phyloP scores from a whole-genome alignment of 345 rosid genomes.

The Lepidium didymum region DNA sequence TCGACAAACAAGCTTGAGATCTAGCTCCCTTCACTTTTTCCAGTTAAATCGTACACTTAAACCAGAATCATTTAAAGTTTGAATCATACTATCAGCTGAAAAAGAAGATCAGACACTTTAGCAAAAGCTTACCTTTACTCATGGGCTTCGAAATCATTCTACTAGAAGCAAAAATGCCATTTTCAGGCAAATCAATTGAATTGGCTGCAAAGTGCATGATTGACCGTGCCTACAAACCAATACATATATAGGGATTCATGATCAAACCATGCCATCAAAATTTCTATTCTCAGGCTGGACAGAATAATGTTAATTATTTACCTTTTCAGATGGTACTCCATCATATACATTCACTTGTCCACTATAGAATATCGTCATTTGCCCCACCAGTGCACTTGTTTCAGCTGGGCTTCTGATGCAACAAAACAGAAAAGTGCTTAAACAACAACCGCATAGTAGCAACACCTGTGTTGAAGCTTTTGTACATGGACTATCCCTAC shows the following conservation, averaged over 20 bases:
- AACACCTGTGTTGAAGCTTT: neutral
- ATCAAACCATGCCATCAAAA: slow-evolving; percentile 32
- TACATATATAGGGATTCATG: slow-evolving; percentile 22
- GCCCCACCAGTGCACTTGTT: slow-evolving; percentile 38
- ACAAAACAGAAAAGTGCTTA: slow-evolving; percentile 14
- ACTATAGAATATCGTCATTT: slow-evolving; percentile 89
- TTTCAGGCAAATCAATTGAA: slow-evolving; percentile 49
- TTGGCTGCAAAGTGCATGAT: slow-evolving; percentile 80
- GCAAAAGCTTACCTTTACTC: slow-evolving; percentile 49
- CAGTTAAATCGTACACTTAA: neutral
- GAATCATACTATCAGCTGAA: neutral
- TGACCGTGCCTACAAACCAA: slow-evolving; percentile 70
- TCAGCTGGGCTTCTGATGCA: slow-evolving; percentile 48
- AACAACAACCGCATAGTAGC: neutral
- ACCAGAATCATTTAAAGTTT: slow-evolving; percentile 2
- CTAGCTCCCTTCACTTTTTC: slow-evolving; percentile 4
- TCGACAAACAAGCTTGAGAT: neutral
- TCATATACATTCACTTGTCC: slow-evolving; percentile 92
- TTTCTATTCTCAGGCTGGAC: slow-evolving; percentile 33
- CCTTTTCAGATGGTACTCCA: slow-evolving; percentile 80
- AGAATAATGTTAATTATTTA: slow-evolving; percentile 37
- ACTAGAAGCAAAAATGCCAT: slow-evolving; percentile 35
- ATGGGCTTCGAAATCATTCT: slow-evolving; percentile 34
- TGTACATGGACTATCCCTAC: neutral
- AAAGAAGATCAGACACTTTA: slow-evolving; percentile 5